Percentiles rank a stretch among this genome's conserved stretches.
Conservation (phyloP, 768 basidiomycete species). For the Cyclocybe cylindracea region DNA sequence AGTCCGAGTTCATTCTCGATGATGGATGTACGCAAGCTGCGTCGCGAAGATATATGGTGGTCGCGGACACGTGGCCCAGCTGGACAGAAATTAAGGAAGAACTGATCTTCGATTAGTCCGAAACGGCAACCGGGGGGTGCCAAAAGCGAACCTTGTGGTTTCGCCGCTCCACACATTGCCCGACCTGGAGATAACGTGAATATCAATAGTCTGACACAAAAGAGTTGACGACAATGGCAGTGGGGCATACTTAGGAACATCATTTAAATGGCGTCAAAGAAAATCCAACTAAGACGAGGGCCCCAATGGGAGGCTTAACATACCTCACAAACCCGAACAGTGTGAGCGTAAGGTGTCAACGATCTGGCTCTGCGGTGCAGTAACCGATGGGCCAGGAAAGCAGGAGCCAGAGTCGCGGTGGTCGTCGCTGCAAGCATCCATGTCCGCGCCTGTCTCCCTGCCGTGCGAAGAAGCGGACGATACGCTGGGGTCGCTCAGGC, state of each 20-base stretch:
- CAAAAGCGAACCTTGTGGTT: constrained; percentile 74
- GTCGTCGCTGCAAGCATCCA: constrained; percentile 22
- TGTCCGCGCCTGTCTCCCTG: not conserved
- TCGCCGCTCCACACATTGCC: constrained; percentile 92
- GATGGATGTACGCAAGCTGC: constrained; percentile 54
- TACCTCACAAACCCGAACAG: constrained; percentile 82
- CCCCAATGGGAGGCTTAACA: constrained; percentile 47
- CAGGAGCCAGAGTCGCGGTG: constrained; percentile 33
- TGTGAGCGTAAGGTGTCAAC: constrained; percentile 80
- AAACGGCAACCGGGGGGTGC: not conserved
- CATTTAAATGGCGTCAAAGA: constrained; percentile 49
- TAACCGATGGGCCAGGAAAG: constrained; percentile 66
- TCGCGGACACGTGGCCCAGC: constrained; percentile 62
- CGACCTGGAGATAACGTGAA: constrained; percentile 53
- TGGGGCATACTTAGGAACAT: constrained; percentile 84
- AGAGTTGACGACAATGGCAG: constrained; percentile 69
- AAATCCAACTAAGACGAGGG: constrained; percentile 1
- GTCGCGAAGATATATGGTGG: constrained; percentile 68
- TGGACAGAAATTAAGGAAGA: constrained; percentile 80
- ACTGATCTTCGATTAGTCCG: constrained; percentile 41
- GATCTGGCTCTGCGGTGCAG: constrained; percentile 60
- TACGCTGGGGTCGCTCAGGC: not conserved
- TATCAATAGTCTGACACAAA: not conserved
- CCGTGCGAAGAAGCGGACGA: not conserved
- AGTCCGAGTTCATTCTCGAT: constrained; percentile 23